Evolutionary conservation across 176 grass and related monocot genomes (phyloP).

Genomic region (Musa beccarii): DNA sequence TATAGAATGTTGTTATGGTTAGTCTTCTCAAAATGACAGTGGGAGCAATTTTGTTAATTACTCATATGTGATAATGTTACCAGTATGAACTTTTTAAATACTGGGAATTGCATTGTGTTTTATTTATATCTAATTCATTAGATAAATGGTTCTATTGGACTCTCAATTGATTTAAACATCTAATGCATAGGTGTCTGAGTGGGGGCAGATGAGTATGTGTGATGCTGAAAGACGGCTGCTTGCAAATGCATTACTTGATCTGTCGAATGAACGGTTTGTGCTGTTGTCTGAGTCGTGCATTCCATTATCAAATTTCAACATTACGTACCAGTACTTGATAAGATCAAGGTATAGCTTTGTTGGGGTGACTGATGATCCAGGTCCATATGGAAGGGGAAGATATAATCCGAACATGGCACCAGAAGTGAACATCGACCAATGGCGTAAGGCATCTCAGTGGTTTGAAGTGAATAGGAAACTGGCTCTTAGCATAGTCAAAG

Average conservation of each 20-base stretch:
- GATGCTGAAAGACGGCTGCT: slow-evolving; percentile 89
- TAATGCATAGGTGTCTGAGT: slow-evolving; percentile 53
- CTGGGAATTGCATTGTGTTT: neutral
- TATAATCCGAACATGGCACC: slow-evolving; percentile 84
- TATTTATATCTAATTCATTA: neutral
- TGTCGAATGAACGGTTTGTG: slow-evolving; percentile 75
- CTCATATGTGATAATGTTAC: too few species aligned
- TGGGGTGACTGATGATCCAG: slow-evolving; percentile 55
- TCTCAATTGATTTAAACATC: slow-evolving; percentile 1
- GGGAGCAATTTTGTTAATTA: too few species aligned
- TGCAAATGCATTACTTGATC: slow-evolving; percentile 73
- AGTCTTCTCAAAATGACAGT: too few species aligned
- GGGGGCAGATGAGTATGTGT: slow-evolving; percentile 92
- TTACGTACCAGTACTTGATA: slow-evolving; percentile 65
- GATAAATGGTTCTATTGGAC: neutral
- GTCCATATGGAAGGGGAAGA: slow-evolving; percentile 75
- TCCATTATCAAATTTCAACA: slow-evolving; percentile 76
- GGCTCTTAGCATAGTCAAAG: slow-evolving; percentile 48
- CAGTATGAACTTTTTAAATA: too few species aligned
- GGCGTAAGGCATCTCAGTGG: slow-evolving; percentile 95
- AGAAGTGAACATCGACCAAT: slow-evolving; percentile 70
- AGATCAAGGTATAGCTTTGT: slow-evolving; percentile 67
- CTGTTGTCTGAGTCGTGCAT: slow-evolving; percentile 90
- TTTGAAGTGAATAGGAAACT: slow-evolving; percentile 75
- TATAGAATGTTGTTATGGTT: too few species aligned